phyloP scores from a whole-genome alignment of 352 stramenopile genomes.

The Phytophthora podocarpi region DNA sequence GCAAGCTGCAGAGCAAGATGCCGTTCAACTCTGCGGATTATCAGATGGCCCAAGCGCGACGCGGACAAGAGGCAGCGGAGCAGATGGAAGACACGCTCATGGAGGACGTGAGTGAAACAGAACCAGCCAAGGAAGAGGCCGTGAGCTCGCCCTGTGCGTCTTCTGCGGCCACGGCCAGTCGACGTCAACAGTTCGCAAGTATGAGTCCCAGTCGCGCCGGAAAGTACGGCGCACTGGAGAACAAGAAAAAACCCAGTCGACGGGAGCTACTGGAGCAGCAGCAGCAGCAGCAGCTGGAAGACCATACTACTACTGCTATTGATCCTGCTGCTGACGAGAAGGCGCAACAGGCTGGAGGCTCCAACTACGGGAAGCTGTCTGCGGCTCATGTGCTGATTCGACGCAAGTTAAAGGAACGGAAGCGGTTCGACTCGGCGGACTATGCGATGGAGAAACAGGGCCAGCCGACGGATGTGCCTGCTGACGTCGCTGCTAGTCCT shows the following conservation, averaged over 20 bases:
- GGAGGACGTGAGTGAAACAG: conserved; percentile 29
- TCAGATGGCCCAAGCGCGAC: conserved; percentile 49
- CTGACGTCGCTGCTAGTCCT: conserved; percentile 14
- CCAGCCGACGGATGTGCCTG: conserved; percentile 33
- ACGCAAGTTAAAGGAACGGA: conserved; percentile 80
- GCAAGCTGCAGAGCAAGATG: conserved; percentile 71
- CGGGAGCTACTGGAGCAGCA: conserved; percentile 46
- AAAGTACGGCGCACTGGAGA: conserved; percentile 53
- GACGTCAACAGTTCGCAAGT: conserved; percentile 39
- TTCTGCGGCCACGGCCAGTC: conserved; percentile 7
- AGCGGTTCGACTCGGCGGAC: conserved; percentile 84
- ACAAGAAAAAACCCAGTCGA: conserved; percentile 33
- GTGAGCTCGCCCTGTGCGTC: conserved; percentile 60
- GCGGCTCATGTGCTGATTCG: conserved; percentile 79
- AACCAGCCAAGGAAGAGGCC: not conserved
- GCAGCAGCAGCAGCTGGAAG: not conserved
- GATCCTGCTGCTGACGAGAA: conserved; percentile 5
- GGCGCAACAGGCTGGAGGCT: conserved; percentile 1
- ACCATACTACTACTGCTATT: conserved; percentile 4
- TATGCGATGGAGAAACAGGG: conserved; percentile 74
- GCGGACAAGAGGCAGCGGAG: not conserved
- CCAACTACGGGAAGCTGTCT: conserved; percentile 70
- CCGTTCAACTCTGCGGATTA: conserved; percentile 84
- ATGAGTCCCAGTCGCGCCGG: conserved; percentile 63
- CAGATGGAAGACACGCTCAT: conserved; percentile 33